phyloP scores from a whole-genome alignment of 2,329 filamentous ascomycete species.

The Microsporum ferrugineum region DNA sequence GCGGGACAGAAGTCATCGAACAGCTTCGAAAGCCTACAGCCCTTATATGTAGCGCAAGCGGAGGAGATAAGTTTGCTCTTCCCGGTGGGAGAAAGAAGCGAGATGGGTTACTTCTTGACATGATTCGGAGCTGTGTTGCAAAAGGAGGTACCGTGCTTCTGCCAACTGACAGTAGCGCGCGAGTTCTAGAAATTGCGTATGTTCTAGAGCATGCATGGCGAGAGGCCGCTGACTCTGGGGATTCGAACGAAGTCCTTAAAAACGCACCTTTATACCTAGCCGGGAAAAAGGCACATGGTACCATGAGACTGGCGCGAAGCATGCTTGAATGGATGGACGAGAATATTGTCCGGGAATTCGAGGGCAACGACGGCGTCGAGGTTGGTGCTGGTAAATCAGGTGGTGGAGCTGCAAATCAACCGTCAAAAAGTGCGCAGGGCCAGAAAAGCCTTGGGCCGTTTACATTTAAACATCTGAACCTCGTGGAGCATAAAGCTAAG shows the following conservation, averaged over 20 bases:
- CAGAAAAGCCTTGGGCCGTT: constrained; percentile 57
- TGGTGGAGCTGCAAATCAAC: constrained; percentile 35
- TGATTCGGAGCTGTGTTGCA: constrained; percentile 65
- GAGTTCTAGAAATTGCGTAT: constrained; percentile 84
- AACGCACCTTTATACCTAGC: constrained; percentile 62
- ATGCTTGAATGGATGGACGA: constrained; percentile 99
- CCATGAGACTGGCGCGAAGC: constrained; percentile 80
- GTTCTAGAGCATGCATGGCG: constrained; percentile 88
- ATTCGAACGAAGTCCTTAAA: constrained; percentile 41
- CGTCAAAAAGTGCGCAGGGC: constrained; percentile 22
- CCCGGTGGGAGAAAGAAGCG: constrained; percentile 64
- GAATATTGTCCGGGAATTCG: constrained; percentile 82
- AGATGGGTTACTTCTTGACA: constrained; percentile 73
- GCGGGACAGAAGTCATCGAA: constrained; percentile 83
- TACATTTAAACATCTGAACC: constrained; percentile 73
- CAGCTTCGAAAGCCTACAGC: constrained; percentile 87
- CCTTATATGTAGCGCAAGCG: constrained; percentile 79
- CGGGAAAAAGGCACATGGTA: constrained; percentile 73
- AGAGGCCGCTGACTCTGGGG: constrained; percentile 45
- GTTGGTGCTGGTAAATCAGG: constrained; percentile 24
- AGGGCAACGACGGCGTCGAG: constrained; percentile 45
- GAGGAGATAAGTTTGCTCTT: constrained; percentile 59
- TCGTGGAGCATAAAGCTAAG: constrained; percentile 72
- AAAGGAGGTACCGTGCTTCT: constrained; percentile 86
- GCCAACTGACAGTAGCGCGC: constrained; percentile 88